phyloP scores from a whole-genome alignment of 257 asterid genomes.

The Fraxinus anomala region DNA sequence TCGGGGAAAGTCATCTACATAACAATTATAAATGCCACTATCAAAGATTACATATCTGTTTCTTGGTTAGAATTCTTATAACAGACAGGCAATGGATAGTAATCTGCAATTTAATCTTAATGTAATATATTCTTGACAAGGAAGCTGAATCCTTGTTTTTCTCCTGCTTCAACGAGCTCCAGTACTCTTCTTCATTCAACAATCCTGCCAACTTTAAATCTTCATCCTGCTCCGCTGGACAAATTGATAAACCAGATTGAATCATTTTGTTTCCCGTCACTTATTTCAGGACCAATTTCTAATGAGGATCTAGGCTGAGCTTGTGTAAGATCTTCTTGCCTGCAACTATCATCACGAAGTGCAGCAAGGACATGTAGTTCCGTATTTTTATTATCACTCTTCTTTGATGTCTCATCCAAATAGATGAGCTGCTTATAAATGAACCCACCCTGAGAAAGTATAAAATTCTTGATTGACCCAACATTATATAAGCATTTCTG shows the following conservation, averaged over 20 bases:
- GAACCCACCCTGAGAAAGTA: slow-evolving; percentile 80
- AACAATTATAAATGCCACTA: slow-evolving; percentile 37
- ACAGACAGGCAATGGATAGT: slow-evolving; percentile 90
- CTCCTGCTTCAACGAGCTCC: slow-evolving; percentile 79
- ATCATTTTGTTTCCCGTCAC: slow-evolving; percentile 37
- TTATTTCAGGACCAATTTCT: slow-evolving; percentile 42
- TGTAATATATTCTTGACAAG: slow-evolving; percentile 58
- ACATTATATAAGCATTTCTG: slow-evolving; percentile 70
- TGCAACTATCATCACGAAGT: slow-evolving; percentile 63
- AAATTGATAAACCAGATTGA: slow-evolving; percentile 29
- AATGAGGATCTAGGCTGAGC: slow-evolving; percentile 43
- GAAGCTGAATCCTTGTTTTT: slow-evolving; percentile 52
- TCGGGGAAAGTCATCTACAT: slow-evolving; percentile 68
- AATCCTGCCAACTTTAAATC: slow-evolving; percentile 74
- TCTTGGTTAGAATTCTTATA: slow-evolving; percentile 68
- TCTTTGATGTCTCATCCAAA: slow-evolving; percentile 75
- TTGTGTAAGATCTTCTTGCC: slow-evolving; percentile 33
- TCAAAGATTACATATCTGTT: slow-evolving; percentile 82
- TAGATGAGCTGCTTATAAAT: slow-evolving; percentile 77
- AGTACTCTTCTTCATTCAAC: slow-evolving; percentile 75
- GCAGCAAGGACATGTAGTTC: slow-evolving; percentile 62
- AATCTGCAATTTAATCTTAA: slow-evolving; percentile 89
- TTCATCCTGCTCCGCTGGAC: slow-evolving; percentile 55
- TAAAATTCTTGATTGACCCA: slow-evolving; percentile 66
- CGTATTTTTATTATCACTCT: slow-evolving; percentile 48